Evolutionary conservation across 257 asterid genomes (phyloP).

Genomic region (Nyctanthes arbortristis): DNA sequence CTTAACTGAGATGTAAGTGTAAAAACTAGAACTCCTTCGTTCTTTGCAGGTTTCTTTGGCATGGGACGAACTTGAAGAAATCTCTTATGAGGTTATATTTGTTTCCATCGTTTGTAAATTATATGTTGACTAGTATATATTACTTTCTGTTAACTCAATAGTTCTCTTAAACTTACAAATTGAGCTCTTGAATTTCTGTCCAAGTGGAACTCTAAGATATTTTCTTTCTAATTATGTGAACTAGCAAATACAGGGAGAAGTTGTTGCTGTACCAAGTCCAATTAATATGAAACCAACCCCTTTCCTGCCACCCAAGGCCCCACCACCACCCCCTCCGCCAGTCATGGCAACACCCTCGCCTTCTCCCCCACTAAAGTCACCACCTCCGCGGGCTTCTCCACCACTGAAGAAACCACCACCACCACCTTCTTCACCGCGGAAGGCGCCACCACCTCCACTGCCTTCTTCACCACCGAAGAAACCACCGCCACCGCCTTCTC

Average conservation of each 20-base stretch:
- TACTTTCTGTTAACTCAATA: background rate
- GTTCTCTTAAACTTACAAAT: background rate
- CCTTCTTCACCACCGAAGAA: constrained; percentile 30
- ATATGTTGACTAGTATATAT: background rate
- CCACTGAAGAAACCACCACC: constrained; percentile 15
- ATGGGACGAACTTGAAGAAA: constrained; percentile 13
- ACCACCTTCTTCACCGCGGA: background rate
- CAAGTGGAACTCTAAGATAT: background rate
- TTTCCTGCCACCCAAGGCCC: constrained; percentile 6
- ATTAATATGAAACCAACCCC: constrained; percentile 24
- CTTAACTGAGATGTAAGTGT: background rate
- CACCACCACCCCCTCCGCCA: constrained; percentile 29
- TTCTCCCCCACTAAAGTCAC: constrained; percentile 29
- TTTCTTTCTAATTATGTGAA: background rate
- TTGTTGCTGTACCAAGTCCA: constrained; percentile 13
- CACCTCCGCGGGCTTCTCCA: too few relatives aligned
- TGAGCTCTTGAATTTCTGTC: background rate
- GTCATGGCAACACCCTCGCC: constrained; percentile 24
- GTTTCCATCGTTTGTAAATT: too few relatives aligned
- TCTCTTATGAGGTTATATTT: constrained; percentile 26
- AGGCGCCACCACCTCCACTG: constrained; percentile 25
- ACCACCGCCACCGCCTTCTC: constrained; percentile 29
- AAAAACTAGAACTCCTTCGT: background rate
- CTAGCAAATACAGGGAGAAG: constrained; percentile 15
- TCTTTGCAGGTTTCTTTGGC: constrained; percentile 28